A percentile compares a stretch with the other conserved stretches of the same genome.
Conservation (phyloP, 345 rosid genomes). For the Chamaenerion angustifolium region DNA sequence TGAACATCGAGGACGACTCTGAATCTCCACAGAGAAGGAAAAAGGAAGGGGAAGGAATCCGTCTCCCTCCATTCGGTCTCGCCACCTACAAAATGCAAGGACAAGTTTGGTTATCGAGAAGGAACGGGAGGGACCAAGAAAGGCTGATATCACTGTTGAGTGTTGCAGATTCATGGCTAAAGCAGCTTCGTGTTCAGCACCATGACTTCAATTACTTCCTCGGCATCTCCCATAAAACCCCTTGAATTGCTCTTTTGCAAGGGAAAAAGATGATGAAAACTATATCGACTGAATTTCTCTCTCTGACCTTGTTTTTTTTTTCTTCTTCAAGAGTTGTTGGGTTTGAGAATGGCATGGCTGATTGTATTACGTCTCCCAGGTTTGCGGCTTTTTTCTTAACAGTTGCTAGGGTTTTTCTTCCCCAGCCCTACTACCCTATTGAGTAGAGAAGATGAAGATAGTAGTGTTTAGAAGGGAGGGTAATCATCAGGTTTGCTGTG, state of each 20-base stretch:
- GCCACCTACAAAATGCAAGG: conserved; percentile 58
- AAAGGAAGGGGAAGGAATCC: conserved; percentile 26
- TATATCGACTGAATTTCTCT: too few species aligned
- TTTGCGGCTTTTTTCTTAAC: too few species aligned
- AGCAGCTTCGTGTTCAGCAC: conserved; percentile 42
- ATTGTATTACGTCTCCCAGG: too few species aligned
- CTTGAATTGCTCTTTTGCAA: neutral
- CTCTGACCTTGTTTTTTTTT: too few species aligned
- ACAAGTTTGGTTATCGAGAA: conserved; percentile 29
- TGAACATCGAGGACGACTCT: conserved; percentile 24
- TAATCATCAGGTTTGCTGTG: too few species aligned
- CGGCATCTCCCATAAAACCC: conserved; percentile 10
- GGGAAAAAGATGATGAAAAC: too few species aligned
- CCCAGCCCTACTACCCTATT: too few species aligned
- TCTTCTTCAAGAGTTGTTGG: too few species aligned
- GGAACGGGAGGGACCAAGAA: conserved; percentile 29
- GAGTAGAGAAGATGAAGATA: too few species aligned
- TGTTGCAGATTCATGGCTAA: conserved; percentile 48
- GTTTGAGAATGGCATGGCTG: too few species aligned
- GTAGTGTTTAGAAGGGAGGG: too few species aligned
- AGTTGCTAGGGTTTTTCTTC: too few species aligned
- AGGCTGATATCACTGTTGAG: conserved; percentile 30
- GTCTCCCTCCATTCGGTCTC: conserved; percentile 32
- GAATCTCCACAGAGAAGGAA: conserved; percentile 18
- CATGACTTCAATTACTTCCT: conserved; percentile 40